Percentiles rank a stretch among this genome's conserved stretches.
These are phyloP conservation scores for Arabis alpina DNA, from an alignment of 345 rosid species.

Conservation along the genomic window DNA sequence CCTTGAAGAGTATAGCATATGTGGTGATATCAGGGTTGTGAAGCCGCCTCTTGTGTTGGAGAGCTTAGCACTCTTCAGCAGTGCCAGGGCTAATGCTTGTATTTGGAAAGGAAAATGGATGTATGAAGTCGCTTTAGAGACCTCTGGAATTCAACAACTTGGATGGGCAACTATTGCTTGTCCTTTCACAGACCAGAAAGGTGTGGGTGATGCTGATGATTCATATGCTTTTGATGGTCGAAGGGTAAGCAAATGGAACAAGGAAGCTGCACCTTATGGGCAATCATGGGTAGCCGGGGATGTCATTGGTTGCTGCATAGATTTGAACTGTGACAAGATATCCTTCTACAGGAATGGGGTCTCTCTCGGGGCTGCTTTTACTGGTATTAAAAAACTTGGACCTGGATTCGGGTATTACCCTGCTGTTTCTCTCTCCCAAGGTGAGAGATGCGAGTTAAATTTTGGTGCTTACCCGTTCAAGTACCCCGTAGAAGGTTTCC, in stretches of 20 bases:
- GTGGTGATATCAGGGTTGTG: constrained; percentile 75
- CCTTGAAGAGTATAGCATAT: constrained; percentile 72
- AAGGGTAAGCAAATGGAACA: constrained; percentile 91
- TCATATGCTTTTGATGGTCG: constrained; percentile 98
- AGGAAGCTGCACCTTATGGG: constrained; percentile 76
- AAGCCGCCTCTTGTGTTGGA: constrained; percentile 79
- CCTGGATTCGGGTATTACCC: constrained; percentile 90
- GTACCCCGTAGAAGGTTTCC: constrained; percentile 65
- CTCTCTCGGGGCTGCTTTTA: constrained; percentile 82
- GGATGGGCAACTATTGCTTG: constrained; percentile 96
- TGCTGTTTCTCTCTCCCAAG: constrained; percentile 89
- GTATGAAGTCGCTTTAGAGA: constrained; percentile 93
- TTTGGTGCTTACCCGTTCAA: constrained; percentile 87
- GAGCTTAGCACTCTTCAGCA: constrained; percentile 89
- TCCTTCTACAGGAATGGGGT: constrained; percentile 82
- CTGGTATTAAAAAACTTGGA: constrained; percentile 75
- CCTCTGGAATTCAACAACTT: constrained; percentile 90
- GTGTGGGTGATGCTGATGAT: constrained; percentile 98
- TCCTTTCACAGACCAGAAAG: constrained; percentile 89
- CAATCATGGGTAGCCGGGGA: constrained; percentile 94
- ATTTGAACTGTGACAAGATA: constrained; percentile 71
- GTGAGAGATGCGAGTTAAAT: constrained; percentile 85
- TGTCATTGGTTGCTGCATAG: constrained; percentile 92
- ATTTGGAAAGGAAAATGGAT: constrained; percentile 98
- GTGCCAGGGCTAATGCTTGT: constrained; percentile 80